Percentiles rank a stretch among this genome's conserved stretches.
Conservation (phyloP, 768 basidiomycete species). For the Boletus sp. region DNA sequence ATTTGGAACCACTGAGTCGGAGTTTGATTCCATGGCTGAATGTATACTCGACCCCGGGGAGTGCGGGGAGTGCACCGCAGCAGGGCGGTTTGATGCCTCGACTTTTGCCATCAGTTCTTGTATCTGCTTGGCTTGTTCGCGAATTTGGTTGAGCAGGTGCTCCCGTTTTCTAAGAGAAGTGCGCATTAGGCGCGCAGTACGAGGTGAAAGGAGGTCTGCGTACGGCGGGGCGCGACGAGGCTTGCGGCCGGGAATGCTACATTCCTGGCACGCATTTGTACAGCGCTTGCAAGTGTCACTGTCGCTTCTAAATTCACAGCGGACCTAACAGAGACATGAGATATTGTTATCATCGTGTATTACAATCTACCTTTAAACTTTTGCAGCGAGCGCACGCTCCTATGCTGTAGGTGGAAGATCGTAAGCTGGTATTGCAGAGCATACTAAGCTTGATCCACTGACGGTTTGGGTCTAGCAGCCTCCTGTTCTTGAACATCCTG, state of each 20-base stretch:
- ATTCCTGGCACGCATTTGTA: slow-evolving; percentile 65
- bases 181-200: neutral
- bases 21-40: slow-evolving; percentile 25
- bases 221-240: slow-evolving; percentile 78
- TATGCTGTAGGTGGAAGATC: slow-evolving; percentile 25
- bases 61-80: slow-evolving; percentile 33
- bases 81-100: slow-evolving; percentile 41
- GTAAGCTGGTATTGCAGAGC: neutral
- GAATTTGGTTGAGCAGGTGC: slow-evolving; percentile 71
- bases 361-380: slow-evolving; percentile 39
- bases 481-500: slow-evolving; percentile 24
- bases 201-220: slow-evolving; percentile 25
- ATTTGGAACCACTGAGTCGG: slow-evolving; percentile 33
- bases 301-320: slow-evolving; percentile 71
- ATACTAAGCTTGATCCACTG: neutral
- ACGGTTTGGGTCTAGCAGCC: slow-evolving; percentile 22
- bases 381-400: slow-evolving; percentile 77
- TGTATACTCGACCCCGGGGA: slow-evolving; percentile 30
- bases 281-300: slow-evolving; percentile 77
- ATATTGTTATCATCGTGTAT: neutral
- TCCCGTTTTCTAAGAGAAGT: slow-evolving; percentile 63
- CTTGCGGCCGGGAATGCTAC: slow-evolving; percentile 79
- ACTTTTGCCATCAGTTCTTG: slow-evolving; percentile 68
- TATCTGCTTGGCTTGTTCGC: slow-evolving; percentile 69
- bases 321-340: slow-evolving; percentile 45